Evolutionary conservation across 257 asterid species (phyloP).

Genomic region (Ophiorrhiza pumila): DNA sequence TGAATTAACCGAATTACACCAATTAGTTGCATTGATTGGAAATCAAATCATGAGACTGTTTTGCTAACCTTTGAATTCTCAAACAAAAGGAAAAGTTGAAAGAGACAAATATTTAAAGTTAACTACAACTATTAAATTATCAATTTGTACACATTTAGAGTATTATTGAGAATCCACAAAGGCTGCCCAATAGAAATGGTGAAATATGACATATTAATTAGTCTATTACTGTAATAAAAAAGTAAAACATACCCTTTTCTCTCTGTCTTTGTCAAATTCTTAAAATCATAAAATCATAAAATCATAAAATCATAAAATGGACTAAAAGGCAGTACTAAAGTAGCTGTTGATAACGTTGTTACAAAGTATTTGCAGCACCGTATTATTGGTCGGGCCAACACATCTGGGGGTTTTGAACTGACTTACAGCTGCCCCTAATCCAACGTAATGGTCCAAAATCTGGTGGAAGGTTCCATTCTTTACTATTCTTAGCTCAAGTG

Average conservation of each 20-base stretch:
- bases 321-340: conserved; percentile 64
- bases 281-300: neutral
- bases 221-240: neutral
- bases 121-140: too few species aligned
- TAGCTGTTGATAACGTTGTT: conserved; percentile 55
- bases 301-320: neutral
- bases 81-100: too few species aligned
- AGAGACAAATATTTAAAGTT: too few species aligned
- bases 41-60: too few species aligned
- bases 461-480: conserved; percentile 75
- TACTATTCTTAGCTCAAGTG: conserved; percentile 71
- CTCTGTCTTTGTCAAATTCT: neutral
- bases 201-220: too few species aligned
- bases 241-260: neutral
- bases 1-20: too few species aligned
- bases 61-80: too few species aligned
- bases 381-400: conserved; percentile 53
- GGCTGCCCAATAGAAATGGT: too few species aligned
- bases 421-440: conserved; percentile 90
- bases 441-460: conserved; percentile 86
- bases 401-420: conserved; percentile 97
- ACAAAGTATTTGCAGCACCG: conserved; percentile 57
- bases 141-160: too few species aligned
- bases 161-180: too few species aligned
- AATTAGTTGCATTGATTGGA: too few species aligned